phyloP scores from a whole-genome alignment of 2,329 filamentous ascomycete species.

The Colletotrichum brevisporum region DNA sequence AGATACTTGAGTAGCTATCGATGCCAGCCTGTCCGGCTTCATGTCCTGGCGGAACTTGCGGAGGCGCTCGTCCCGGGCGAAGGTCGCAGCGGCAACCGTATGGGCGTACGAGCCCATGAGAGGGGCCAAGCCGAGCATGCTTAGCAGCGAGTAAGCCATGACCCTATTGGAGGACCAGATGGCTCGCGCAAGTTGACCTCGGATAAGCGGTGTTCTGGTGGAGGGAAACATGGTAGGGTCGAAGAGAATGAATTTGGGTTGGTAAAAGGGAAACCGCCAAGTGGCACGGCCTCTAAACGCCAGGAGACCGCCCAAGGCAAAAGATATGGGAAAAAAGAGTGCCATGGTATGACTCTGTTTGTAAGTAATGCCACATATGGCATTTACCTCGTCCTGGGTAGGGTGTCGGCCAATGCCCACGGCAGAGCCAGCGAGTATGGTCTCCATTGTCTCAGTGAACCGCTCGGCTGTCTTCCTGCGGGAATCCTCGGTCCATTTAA shows the following conservation, averaged over 20 bases:
- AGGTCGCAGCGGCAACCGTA: conserved; percentile 3
- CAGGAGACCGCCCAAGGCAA: conserved; percentile 44
- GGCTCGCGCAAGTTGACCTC: conserved; percentile 44
- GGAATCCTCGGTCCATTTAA: not conserved
- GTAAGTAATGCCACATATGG: conserved; percentile 46
- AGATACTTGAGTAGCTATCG: conserved; percentile 1
- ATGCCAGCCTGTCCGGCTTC: conserved; percentile 18
- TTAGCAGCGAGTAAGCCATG: conserved; percentile 47
- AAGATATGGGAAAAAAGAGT: conserved; percentile 47
- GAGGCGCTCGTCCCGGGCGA: conserved; percentile 28
- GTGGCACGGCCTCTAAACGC: conserved; percentile 48
- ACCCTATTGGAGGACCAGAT: conserved; percentile 56
- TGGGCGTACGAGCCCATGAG: conserved; percentile 50
- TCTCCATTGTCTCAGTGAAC: conserved; percentile 6
- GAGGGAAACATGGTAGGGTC: conserved; percentile 50
- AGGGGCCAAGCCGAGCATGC: conserved; percentile 45
- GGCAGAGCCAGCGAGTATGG: not conserved
- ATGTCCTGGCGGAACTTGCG: conserved; percentile 32
- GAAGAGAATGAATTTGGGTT: conserved; percentile 50
- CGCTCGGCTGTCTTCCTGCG: conserved; percentile 10
- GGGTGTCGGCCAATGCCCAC: conserved; percentile 45
- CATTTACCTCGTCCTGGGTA: conserved; percentile 53
- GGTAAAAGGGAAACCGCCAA: conserved; percentile 58
- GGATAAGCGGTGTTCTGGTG: conserved; percentile 42
- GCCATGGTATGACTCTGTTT: conserved; percentile 50